Evolutionary conservation across 441 rosid genomes (phyloP).

Genomic region (Syzygium syzygioides): DNA sequence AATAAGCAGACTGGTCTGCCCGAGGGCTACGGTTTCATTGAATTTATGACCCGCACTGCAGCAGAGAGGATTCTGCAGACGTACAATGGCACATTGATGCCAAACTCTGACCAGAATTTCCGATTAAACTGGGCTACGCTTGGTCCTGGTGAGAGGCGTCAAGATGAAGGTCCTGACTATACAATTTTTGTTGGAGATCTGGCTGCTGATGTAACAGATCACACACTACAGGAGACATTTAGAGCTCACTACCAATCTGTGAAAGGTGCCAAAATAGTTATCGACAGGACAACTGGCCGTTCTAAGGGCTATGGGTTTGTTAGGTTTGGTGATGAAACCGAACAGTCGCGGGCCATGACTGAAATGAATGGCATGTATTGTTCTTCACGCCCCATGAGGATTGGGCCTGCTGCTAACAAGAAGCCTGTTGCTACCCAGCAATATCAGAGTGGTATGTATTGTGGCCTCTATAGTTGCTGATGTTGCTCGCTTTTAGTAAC

Average conservation of each 20-base stretch:
- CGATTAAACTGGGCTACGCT: constrained; percentile 76
- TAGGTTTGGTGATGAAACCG: constrained; percentile 76
- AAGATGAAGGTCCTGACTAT: constrained; percentile 58
- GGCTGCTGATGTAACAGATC: constrained; percentile 80
- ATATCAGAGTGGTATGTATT: constrained; percentile 45
- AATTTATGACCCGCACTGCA: constrained; percentile 53
- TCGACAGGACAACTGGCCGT: constrained; percentile 72
- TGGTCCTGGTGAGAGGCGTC: constrained; percentile 66
- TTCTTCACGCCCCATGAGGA: constrained; percentile 67
- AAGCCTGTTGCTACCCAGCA: constrained; percentile 40
- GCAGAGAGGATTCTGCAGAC: constrained; percentile 68
- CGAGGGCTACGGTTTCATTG: constrained; percentile 91
- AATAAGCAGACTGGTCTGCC: constrained; percentile 60
- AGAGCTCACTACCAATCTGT: constrained; percentile 55
- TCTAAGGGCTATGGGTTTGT: constrained; percentile 95
- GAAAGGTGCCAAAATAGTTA: constrained; percentile 89
- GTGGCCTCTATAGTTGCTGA: background rate
- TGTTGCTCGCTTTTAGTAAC: background rate
- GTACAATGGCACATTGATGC: constrained; percentile 59
- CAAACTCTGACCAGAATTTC: constrained; percentile 53
- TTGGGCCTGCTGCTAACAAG: constrained; percentile 66
- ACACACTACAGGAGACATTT: constrained; percentile 71
- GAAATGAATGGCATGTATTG: constrained; percentile 71
- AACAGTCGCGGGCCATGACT: constrained; percentile 71
- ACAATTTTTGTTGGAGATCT: constrained; percentile 77